These are phyloP conservation scores for Pythium pyrilobum DNA, from an alignment of 352 stramenopile species.

Conservation along the genomic window DNA sequence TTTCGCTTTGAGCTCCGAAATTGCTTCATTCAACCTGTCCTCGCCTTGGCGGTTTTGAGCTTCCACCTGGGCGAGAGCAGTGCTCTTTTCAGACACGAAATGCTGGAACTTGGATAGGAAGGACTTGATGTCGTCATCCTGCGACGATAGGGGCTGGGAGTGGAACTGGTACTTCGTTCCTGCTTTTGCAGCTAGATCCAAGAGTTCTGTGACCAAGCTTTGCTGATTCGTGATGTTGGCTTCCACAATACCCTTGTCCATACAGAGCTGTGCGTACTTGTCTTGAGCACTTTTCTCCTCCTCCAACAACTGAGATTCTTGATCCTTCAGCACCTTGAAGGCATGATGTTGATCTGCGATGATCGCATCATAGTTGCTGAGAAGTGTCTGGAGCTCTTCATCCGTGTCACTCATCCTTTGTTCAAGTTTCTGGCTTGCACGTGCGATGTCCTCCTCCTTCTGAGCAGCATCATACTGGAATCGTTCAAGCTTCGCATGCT, in stretches of 20 bases:
- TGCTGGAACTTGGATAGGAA: conserved; percentile 46
- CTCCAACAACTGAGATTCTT: conserved; percentile 24
- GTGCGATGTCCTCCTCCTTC: conserved; percentile 37
- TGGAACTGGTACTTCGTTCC: conserved; percentile 63
- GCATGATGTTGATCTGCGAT: conserved; percentile 36
- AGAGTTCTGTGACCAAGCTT: conserved; percentile 28
- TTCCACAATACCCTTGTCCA: conserved; percentile 42
- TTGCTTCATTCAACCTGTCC: conserved; percentile 35
- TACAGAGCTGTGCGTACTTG: conserved; percentile 30
- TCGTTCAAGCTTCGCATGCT: conserved; percentile 32
- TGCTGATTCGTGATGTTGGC: conserved; percentile 46
- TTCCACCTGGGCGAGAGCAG: conserved; percentile 30
- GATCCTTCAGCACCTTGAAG: conserved; percentile 25
- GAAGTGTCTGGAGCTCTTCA: conserved; percentile 40
- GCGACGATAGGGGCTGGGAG: conserved; percentile 37
- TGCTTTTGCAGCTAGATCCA: conserved; percentile 35
- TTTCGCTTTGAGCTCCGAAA: conserved; percentile 47
- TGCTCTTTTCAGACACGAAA: conserved; percentile 39
- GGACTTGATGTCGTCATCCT: conserved; percentile 44
- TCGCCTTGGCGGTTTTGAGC: conserved; percentile 34
- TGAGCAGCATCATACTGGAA: conserved; percentile 25
- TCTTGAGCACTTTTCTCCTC: conserved; percentile 29
- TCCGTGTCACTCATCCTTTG: conserved; percentile 71
- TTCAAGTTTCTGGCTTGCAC: conserved; percentile 46
- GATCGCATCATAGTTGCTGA: conserved; percentile 54